Conservation (phyloP, 2,329 filamentous ascomycete species). For the Colletotrichum sublineola region DNA sequence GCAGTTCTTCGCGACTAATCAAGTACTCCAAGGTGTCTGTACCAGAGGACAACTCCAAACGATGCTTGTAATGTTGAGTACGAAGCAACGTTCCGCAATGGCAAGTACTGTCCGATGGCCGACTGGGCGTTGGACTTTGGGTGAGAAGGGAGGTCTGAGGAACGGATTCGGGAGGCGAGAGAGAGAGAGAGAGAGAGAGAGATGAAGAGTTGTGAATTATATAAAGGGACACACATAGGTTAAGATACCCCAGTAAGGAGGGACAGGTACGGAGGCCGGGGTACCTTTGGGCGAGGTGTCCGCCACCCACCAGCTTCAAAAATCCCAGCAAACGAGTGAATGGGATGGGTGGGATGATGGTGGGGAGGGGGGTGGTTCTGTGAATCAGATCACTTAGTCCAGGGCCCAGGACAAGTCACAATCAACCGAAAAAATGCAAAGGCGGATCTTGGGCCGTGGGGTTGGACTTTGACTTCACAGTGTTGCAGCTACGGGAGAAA, state of each 20-base stretch:
- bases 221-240: conserved; percentile 36
- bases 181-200: background rate
- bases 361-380: conserved; percentile 35
- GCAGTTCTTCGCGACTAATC: conserved; percentile 10
- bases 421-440: conserved; percentile 33
- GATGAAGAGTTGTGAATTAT: conserved; percentile 33
- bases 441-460: conserved; percentile 24
- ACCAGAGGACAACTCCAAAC: conserved; percentile 30
- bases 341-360: conserved; percentile 39
- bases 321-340: conserved; percentile 42
- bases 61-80: conserved; percentile 16
- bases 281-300: conserved; percentile 42
- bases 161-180: background rate
- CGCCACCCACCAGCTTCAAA: conserved; percentile 41
- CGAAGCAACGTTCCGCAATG: conserved; percentile 24
- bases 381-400: conserved; percentile 35
- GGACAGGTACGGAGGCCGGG: conserved; percentile 38
- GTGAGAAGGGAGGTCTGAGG: conserved; percentile 21
- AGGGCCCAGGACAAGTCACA: conserved; percentile 26
- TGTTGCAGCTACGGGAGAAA: conserved; percentile 16
- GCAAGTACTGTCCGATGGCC: conserved; percentile 12
- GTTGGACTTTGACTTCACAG: conserved; percentile 33
- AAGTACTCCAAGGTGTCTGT: conserved; percentile 18
- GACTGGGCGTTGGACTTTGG: conserved; percentile 23
- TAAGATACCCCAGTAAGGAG: conserved; percentile 34